A percentile compares a stretch with the other conserved stretches of the same genome.
These are phyloP conservation scores for Papiliotrema terrestris DNA, from an alignment of 1,284 basidiomycete genomes.

Conservation along the genomic window DNA sequence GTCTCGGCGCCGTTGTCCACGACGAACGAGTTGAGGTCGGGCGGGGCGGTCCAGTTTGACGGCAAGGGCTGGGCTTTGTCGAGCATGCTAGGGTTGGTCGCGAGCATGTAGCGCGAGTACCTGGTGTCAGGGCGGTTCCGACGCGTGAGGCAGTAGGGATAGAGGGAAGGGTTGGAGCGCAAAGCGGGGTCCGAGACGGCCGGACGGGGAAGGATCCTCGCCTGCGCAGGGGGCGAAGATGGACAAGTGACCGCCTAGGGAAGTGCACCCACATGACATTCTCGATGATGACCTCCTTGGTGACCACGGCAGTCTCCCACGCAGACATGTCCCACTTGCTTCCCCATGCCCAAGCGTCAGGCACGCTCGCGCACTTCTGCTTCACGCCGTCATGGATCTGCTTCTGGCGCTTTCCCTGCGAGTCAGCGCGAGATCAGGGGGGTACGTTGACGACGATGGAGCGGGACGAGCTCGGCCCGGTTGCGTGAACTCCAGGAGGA, in stretches of 20 bases:
- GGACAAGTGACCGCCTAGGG: background rate
- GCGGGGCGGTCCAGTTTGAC: conserved; percentile 14
- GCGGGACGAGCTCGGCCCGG: too few relatives aligned
- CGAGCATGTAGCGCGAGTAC: conserved; percentile 27
- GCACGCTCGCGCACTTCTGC: conserved; percentile 11
- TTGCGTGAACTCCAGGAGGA: too few relatives aligned
- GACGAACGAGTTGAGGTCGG: conserved; percentile 28
- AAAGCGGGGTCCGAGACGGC: too few relatives aligned
- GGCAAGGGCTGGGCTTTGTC: background rate
- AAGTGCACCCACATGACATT: conserved; percentile 21
- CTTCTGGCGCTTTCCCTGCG: conserved; percentile 9
- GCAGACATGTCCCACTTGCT: conserved; percentile 22
- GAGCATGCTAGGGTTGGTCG: conserved; percentile 19
- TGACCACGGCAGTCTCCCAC: conserved; percentile 6
- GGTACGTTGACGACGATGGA: too few relatives aligned
- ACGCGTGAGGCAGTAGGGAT: too few relatives aligned
- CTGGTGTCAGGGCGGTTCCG: too few relatives aligned
- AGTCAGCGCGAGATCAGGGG: too few relatives aligned
- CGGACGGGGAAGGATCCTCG: too few relatives aligned
- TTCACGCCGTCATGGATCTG: conserved; percentile 13
- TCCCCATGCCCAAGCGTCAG: conserved; percentile 25
- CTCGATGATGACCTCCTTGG: conserved; percentile 21
- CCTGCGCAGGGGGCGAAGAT: conserved; percentile 2
- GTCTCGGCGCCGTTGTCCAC: conserved; percentile 2
- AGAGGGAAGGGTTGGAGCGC: too few relatives aligned